Evolutionary conservation across 371 early-diverging fungal genomes (phyloP), one percentile per base, ranked within the genome.

Genomic region (Basidiobolus heterosporus): DNA sequence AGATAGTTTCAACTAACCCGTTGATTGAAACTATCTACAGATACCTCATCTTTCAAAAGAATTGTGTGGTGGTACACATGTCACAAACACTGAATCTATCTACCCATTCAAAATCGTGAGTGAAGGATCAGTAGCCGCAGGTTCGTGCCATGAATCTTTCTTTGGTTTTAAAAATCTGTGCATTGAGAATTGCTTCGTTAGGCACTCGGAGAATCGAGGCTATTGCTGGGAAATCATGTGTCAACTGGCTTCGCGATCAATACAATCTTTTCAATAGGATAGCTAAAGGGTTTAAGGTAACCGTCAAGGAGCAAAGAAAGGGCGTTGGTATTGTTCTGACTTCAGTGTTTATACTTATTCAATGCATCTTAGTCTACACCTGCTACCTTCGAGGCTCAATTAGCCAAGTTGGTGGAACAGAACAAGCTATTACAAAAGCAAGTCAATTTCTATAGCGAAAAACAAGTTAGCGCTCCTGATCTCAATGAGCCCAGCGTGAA

Each of bases 161-260:
- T n/a, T 14, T 18, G 15, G 41, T 7, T 41, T 7, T 18, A 41
- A 15, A 18, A n/a, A 44, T 44, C 6, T 15, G 15, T 19, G 9
- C 11, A 16, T 30, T 18, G 21, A 15, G 35, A 18, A 18, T 18
- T 0, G 17, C 1, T 20, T 4, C 18, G 1, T n/a, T 49, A 72
- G 73, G 84, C 14, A 81, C 82, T 11, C 61, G 85, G 20, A 67
- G 86, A 22, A 82, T 85, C 37, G 86, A 85, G 49, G 86, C 86
- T 0, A 73, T 76, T 8, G 83, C 80, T 2, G 84, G 82, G 15
- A 8, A 8, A 2, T 1, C 42, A 18, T 42, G 17, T 11, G 22
- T 20, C 23, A 1, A 41, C 20, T 42, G 14, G 19, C 42, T 42
- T 13, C 15, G 13, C 4, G 20, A 42, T 20, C 42, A 42, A 20